phyloP scores from a whole-genome alignment of 2,329 filamentous ascomycete species.

The Biscogniauxia sp. region DNA sequence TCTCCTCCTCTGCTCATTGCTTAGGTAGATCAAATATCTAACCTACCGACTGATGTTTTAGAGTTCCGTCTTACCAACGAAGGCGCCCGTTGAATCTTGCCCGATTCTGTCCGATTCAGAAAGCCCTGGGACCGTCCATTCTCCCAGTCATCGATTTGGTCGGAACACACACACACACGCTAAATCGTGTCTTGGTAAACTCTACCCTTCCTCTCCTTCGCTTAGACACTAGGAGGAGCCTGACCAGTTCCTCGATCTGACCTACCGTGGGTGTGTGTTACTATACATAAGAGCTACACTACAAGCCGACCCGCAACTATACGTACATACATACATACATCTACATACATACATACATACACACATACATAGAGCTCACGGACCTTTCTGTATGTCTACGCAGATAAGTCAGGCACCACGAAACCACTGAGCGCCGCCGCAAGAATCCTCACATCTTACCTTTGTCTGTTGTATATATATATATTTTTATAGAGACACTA shows the following conservation, averaged over 20 bases:
- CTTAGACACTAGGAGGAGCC: slow-evolving; percentile 1
- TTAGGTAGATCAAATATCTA: not conserved
- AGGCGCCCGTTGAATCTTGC: slow-evolving; percentile 12
- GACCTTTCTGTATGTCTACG: slow-evolving; percentile 12
- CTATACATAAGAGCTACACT: not conserved
- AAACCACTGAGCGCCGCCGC: slow-evolving; percentile 16
- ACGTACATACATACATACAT: slow-evolving; percentile 1
- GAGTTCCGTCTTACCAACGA: slow-evolving; percentile 18
- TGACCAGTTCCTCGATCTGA: slow-evolving; percentile 5
- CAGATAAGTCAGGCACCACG: slow-evolving; percentile 15
- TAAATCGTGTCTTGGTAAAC: slow-evolving; percentile 5
- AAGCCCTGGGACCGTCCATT: no score
- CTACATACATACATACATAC: slow-evolving; percentile 3
- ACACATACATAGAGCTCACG: slow-evolving; percentile 14
- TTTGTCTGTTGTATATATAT: slow-evolving; percentile 15
- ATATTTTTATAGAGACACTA: slow-evolving; percentile 20
- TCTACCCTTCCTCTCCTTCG: slow-evolving; percentile 5
- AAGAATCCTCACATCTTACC: slow-evolving; percentile 19
- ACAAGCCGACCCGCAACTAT: slow-evolving; percentile 8
- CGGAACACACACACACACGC: not conserved
- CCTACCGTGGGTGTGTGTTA: not conserved
- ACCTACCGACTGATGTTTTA: slow-evolving; percentile 17
- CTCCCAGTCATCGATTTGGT: slow-evolving; percentile 17
- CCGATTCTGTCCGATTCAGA: slow-evolving; percentile 4
- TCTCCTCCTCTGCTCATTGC: not conserved